These are phyloP conservation scores for Blastocladiella emersonii DNA, from an alignment of 371 early-diverging fungal species.

Conservation along the genomic window DNA sequence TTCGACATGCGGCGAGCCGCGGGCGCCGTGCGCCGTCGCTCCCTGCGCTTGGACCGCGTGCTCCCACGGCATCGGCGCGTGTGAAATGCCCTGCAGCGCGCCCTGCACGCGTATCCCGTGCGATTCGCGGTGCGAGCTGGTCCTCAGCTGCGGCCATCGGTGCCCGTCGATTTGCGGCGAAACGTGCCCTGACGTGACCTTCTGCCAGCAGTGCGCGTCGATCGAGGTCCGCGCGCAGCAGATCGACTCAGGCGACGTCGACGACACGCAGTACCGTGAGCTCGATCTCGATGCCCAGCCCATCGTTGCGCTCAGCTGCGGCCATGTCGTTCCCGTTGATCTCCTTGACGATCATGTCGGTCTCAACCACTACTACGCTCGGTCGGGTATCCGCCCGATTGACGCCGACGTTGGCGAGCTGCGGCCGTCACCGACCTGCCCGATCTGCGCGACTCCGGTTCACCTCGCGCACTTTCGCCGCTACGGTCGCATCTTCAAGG, in stretches of 20 bases:
- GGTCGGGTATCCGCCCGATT: no score
- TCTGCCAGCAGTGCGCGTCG: constrained; percentile 17
- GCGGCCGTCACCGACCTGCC: no score
- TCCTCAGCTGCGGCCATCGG: constrained; percentile 29
- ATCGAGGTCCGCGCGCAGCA: constrained; percentile 7
- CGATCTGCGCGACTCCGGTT: no score
- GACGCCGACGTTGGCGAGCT: no score
- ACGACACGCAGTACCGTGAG: constrained; percentile 18
- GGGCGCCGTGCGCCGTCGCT: constrained; percentile 27
- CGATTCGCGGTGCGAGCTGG: constrained; percentile 24
- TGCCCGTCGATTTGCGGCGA: constrained; percentile 40
- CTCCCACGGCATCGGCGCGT: constrained; percentile 23
- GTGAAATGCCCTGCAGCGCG: constrained; percentile 31
- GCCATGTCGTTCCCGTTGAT: constrained; percentile 29
- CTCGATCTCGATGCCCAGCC: constrained; percentile 24
- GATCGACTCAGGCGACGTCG: constrained; percentile 28
- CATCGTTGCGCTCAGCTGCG: constrained; percentile 26
- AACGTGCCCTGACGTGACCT: constrained; percentile 21
- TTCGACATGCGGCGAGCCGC: no score
- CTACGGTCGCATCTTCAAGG: no score
- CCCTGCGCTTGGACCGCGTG: constrained; percentile 30
- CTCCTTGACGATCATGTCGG: constrained; percentile 23
- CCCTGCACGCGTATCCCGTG: constrained; percentile 41
- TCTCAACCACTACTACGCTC: constrained; percentile 18
- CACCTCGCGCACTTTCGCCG: no score